Evolutionary conservation across 192 early-diverging fungal genomes (phyloP), one percentile per base, ranked within the genome.

Genomic region (Entophlyctis luteolus): DNA sequence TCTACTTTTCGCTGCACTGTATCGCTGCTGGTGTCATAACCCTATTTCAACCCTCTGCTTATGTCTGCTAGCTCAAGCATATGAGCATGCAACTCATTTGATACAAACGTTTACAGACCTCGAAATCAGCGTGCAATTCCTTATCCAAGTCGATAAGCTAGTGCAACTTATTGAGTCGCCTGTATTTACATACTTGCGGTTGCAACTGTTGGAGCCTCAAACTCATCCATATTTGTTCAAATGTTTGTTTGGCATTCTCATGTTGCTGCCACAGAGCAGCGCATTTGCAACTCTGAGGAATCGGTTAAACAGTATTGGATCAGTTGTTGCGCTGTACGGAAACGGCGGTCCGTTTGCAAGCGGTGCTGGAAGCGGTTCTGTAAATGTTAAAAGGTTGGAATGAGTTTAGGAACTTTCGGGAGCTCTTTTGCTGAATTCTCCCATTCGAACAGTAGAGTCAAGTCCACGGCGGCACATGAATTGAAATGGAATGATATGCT

Each of bases 101-200:
- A 77, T 98, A 12, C 83, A 81, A 34, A 79, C 85, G 3, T 96
- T 98, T 74, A 94, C 90, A 6, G 90, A 95, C 49, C 79, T 95
- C 53, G 95, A 98, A 68, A 91, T 98, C 50, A 96, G 93, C 2
- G 95, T 99, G 36, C 90, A 87, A 55, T 81, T 96, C 29, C 74
- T 99, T 20, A 93, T 99, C 35, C 96, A 98, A 70, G 87, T 98
- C 27, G 98, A 99, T 71, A 99, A 98, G 66, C 86, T 99, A 2
- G 98, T 99, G 31, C 96, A 98, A 76, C 79, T 99, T 3, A 71
- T 99, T 18, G 98, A 99, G 75, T 93, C 91, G 0, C 98, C 98
- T 5, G 94, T 99, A 16, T 99, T 99, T 79, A 96, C 95, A 4
- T 92, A 90, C 63, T 76, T 99, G 27, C 83, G 98, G 2, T 75